Conservation (phyloP, 768 basidiomycete genomes). For the Termitomyces sp. region DNA sequence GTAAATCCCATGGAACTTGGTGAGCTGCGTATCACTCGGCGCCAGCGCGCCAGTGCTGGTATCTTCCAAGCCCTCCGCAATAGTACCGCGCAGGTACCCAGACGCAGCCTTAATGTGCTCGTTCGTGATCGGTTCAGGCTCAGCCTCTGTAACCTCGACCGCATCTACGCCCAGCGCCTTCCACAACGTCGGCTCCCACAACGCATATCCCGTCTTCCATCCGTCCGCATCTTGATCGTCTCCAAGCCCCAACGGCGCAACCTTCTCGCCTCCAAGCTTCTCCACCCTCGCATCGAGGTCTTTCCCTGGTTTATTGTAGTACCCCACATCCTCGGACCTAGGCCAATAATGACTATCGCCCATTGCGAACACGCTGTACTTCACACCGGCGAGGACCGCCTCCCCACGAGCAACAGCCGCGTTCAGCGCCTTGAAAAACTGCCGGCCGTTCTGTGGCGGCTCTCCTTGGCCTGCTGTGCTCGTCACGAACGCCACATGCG, state of each 20-base stretch:
- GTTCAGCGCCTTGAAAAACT: slow-evolving; percentile 82
- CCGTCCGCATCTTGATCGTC: slow-evolving; percentile 99
- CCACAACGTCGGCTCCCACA: slow-evolving; percentile 94
- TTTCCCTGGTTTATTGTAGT: slow-evolving; percentile 95
- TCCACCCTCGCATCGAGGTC: slow-evolving; percentile 81
- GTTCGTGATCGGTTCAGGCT: slow-evolving; percentile 97
- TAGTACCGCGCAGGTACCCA: slow-evolving; percentile 91
- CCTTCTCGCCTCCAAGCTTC: slow-evolving; percentile 72
- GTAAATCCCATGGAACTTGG: slow-evolving; percentile 97
- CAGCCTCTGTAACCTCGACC: slow-evolving; percentile 84
- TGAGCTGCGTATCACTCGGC: slow-evolving; percentile 86
- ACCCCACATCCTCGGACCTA: slow-evolving; percentile 91
- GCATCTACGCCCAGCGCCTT: slow-evolving; percentile 89
- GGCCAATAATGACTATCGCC: slow-evolving; percentile 99
- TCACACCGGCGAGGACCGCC: slow-evolving; percentile 55
- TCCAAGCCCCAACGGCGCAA: slow-evolving; percentile 76
- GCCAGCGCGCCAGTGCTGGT: slow-evolving; percentile 86
- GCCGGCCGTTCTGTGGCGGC: slow-evolving; percentile 93
- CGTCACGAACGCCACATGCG: slow-evolving; percentile 78
- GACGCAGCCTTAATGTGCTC: slow-evolving; percentile 99
- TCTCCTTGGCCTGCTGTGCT: slow-evolving; percentile 97
- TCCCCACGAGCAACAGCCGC: slow-evolving; percentile 57
- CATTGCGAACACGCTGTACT: slow-evolving; percentile 86
- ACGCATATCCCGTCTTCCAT: slow-evolving; percentile 90
- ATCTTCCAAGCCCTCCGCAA: slow-evolving; percentile 86